Evolutionary conservation across 2,329 filamentous ascomycete genomes (phyloP).

Genomic region (Claviceps sp.): DNA sequence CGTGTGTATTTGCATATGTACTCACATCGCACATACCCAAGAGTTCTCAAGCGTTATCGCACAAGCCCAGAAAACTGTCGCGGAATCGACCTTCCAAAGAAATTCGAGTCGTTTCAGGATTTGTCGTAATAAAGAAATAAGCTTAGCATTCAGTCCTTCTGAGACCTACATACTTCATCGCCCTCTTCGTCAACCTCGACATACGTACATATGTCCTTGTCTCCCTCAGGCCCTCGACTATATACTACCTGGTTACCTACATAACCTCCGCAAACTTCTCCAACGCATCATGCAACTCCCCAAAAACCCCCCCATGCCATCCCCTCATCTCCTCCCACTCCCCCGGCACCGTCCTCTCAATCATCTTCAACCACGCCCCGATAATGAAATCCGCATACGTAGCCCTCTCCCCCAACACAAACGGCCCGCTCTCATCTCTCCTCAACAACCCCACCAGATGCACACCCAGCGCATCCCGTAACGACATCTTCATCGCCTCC

Average conservation of each 20-base stretch:
- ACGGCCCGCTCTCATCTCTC: constrained; percentile 28
- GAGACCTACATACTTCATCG: no score
- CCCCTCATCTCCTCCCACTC: constrained; percentile 34
- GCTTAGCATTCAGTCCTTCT: no score
- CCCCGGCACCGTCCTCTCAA: constrained; percentile 23
- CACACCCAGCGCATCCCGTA: constrained; percentile 25
- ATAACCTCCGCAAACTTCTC: constrained; percentile 18
- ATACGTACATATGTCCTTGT: no score
- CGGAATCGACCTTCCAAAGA: no score
- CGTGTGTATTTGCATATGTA: no score
- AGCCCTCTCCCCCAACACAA: constrained; percentile 29
- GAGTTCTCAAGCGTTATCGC: no score
- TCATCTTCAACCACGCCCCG: constrained; percentile 41
- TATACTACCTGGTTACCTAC: no score
- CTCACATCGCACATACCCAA: no score
- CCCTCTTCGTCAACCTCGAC: no score
- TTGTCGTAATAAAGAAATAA: no score
- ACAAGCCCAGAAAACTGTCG: no score
- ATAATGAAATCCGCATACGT: constrained; percentile 45
- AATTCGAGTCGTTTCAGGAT: no score
- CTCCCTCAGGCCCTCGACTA: not conserved
- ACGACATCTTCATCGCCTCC: constrained; percentile 22
- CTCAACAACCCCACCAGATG: constrained; percentile 28
- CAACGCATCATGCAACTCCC: constrained; percentile 32
- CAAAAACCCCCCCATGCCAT: constrained; percentile 41